Evolutionary conservation across 257 asterid species (phyloP), one percentile per base, ranked within the genome.

Genomic region (Rubia yunnanensis): DNA sequence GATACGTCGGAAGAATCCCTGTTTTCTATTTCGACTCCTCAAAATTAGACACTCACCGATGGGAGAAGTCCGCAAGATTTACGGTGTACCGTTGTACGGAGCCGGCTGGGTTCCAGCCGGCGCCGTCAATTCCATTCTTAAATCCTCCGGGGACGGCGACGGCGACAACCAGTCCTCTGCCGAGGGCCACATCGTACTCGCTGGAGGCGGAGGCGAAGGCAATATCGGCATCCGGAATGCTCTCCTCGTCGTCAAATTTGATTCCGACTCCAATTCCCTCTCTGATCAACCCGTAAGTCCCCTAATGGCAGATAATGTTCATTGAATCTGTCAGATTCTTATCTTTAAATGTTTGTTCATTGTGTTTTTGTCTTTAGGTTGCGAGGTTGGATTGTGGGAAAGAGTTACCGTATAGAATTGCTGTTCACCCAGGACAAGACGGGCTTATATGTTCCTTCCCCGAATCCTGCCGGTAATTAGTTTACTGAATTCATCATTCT

Each of bases 171-270:
- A 53, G 75, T 34, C 34, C 62, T 39, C 26, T 27, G 2, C 60
- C 14, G 70, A 24, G 46, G 75, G 68, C 70, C 84, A 81, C 73
- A 79, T 89, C 30, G 79, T 87, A 54, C 86, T 92, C 11, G 77
- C 99, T 38, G 97, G 99, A 57, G 99, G 99, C 17, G 99, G 99
- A 17, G 99, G 99, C 5, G 96, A 92, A 84, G 96, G 99, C 64
- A 71, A 70, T 71, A 92, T 86, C 70, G 97, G 99, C 35, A 87
- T 92, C 31, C 94, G 84, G 0, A 92, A 89, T 44, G 86, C 94
- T 31, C 67, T 92, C 72, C 83, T 92, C n/a, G 64, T 92, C 26
- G 82, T 94, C 0, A 67, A 80, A 60, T 80, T 78, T 38, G 87
- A 87, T 77, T 72, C 63, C 28, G 86, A 77, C 39, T 79, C 88